Conservation (phyloP, 2,329 filamentous ascomycete genomes). For the Ophiocordyceps polyrhachis-furcata region DNA sequence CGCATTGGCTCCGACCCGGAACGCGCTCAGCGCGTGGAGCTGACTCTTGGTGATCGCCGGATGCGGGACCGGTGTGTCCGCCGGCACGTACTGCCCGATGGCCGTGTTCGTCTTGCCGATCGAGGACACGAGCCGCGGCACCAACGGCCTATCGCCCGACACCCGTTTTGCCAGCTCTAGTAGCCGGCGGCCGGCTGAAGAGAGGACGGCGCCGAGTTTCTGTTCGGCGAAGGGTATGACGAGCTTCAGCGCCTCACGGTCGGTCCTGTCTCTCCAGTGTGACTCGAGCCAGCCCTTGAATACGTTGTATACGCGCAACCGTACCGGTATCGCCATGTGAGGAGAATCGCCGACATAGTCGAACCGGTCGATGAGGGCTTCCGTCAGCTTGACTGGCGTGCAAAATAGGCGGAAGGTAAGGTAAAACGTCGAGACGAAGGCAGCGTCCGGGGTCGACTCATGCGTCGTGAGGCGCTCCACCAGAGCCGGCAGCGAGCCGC, state of each 20-base stretch:
- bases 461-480: slow-evolving; percentile 91
- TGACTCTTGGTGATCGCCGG: slow-evolving; percentile 61
- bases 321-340: slow-evolving; percentile 57
- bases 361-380: slow-evolving; percentile 75
- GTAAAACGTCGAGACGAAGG: slow-evolving; percentile 89
- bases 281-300: slow-evolving; percentile 97
- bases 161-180: slow-evolving; percentile 66
- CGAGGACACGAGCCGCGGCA: slow-evolving; percentile 66
- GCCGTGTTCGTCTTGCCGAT: slow-evolving; percentile 78
- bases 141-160: slow-evolving; percentile 51
- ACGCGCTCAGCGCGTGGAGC: slow-evolving; percentile 48
- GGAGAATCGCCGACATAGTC: slow-evolving; percentile 73
- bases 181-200: slow-evolving; percentile 63
- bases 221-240: slow-evolving; percentile 67
- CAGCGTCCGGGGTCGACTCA: slow-evolving; percentile 76
- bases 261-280: slow-evolving; percentile 74
- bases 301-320: slow-evolving; percentile 82
- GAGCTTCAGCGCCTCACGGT: slow-evolving; percentile 53
- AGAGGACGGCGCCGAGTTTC: slow-evolving; percentile 48
- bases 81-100: slow-evolving; percentile 48
- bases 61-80: slow-evolving; percentile 52
- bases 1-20: slow-evolving; percentile 50
- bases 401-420: slow-evolving; percentile 91
- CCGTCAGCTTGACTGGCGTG: slow-evolving; percentile 58
- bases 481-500: slow-evolving; percentile 73